Evolutionary conservation across 495 filamentous ascomycete species (phyloP).

Genomic region (Acidiella bohemica): DNA sequence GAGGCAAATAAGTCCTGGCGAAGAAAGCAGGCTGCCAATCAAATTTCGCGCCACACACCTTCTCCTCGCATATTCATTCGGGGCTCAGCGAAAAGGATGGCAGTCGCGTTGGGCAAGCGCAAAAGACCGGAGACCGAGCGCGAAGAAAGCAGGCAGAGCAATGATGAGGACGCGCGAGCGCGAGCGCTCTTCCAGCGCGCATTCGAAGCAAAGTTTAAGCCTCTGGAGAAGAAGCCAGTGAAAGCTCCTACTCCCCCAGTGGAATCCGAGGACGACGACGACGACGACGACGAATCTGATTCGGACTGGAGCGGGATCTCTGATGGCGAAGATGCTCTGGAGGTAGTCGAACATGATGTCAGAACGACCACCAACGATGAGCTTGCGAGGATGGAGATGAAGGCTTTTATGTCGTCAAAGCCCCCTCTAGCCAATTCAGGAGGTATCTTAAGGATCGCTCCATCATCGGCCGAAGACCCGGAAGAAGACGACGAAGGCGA

Average conservation of each 20-base stretch:
- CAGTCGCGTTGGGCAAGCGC: conserved; percentile 19
- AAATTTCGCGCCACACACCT: too few relatives aligned
- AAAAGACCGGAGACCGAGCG: conserved; percentile 15
- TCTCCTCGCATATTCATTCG: too few relatives aligned
- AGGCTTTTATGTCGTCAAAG: conserved; percentile 57
- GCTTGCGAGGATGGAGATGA: conserved; percentile 50
- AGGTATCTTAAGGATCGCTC: background rate
- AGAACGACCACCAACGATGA: conserved; percentile 30
- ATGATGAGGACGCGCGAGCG: conserved; percentile 17
- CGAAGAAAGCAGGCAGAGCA: conserved; percentile 3
- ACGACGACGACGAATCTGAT: conserved; percentile 22
- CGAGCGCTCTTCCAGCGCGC: conserved; percentile 58
- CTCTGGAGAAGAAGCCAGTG: conserved; percentile 33
- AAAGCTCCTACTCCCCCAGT: conserved; percentile 18
- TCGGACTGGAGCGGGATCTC: conserved; percentile 57
- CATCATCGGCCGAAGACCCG: conserved; percentile 30
- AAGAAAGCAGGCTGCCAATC: too few relatives aligned
- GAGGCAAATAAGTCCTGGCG: too few relatives aligned
- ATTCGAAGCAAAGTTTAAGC: conserved; percentile 79
- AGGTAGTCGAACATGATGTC: conserved; percentile 51
- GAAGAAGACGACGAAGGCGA: conserved; percentile 42
- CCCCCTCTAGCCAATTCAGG: conserved; percentile 28
- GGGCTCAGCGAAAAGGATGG: conserved; percentile 13
- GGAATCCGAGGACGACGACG: conserved; percentile 14
- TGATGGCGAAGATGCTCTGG: conserved; percentile 33